Percentiles rank a stretch among this genome's conserved stretches.
Conservation (phyloP, 495 filamentous ascomycete genomes). For the Podospora australis region DNA sequence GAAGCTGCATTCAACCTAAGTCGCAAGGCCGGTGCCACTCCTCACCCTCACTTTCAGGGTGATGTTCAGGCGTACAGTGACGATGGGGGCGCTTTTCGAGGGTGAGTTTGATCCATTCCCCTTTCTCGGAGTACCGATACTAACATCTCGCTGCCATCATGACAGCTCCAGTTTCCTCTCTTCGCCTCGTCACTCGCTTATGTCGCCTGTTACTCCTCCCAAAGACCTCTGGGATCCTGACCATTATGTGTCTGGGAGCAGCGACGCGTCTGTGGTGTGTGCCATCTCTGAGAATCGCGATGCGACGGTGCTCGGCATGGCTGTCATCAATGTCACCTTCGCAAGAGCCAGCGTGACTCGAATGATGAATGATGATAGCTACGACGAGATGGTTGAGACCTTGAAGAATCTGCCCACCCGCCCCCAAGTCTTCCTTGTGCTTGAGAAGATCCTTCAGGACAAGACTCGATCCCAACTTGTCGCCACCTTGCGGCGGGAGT, state of each 20-base stretch:
- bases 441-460: conserved; percentile 50
- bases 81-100: no score
- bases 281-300: conserved; percentile 86
- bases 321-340: conserved; percentile 80
- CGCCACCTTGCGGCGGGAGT: conserved; percentile 54
- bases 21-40: no score
- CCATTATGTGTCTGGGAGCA: not conserved
- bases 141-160: no score
- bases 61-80: no score
- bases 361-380: conserved; percentile 74
- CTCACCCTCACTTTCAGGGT: no score
- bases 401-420: conserved; percentile 59
- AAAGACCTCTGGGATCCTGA: not conserved
- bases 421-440: conserved; percentile 16
- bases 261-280: conserved; percentile 60
- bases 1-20: no score
- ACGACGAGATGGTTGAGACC: conserved; percentile 51
- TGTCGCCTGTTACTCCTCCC: not conserved
- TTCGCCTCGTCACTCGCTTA: not conserved
- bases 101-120: no score
- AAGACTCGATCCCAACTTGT: conserved; percentile 66
- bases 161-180: no score
- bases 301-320: conserved; percentile 73
- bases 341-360: conserved; percentile 49
- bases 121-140: no score